These are phyloP conservation scores for Lentinula edodes DNA, from an alignment of 768 basidiomycete genomes.

Conservation along the genomic window DNA sequence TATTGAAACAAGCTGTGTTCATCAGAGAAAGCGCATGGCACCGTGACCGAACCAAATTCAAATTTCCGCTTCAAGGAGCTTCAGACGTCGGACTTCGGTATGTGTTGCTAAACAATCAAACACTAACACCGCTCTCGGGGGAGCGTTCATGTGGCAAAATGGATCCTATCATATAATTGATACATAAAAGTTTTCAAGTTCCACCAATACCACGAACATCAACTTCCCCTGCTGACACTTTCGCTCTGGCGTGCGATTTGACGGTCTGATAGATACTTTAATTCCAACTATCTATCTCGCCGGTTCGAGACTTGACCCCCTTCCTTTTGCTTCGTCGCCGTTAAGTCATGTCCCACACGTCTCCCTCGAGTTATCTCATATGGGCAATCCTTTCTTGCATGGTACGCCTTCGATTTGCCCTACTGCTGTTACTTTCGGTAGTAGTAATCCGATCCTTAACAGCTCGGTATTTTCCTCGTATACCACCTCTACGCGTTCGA, in stretches of 20 bases:
- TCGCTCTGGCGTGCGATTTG: background rate
- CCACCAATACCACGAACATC: background rate
- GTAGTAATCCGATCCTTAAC: background rate
- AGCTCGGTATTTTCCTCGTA: slow-evolving; percentile 61
- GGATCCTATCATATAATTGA: background rate
- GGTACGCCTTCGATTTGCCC: slow-evolving; percentile 30
- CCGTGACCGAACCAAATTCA: background rate
- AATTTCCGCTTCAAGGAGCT: background rate
- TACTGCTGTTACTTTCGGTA: background rate
- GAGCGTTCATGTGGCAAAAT: background rate
- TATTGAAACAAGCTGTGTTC: background rate
- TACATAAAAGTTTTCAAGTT: background rate
- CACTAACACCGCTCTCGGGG: background rate
- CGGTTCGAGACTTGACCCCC: slow-evolving; percentile 16
- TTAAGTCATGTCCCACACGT: slow-evolving; percentile 52
- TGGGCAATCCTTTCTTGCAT: slow-evolving; percentile 53
- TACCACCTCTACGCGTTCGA: slow-evolving; percentile 81
- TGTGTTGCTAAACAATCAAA: background rate
- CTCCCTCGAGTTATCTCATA: slow-evolving; percentile 54
- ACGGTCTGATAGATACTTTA: background rate
- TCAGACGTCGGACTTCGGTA: background rate
- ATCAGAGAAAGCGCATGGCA: background rate
- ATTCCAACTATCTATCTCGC: slow-evolving; percentile 11
- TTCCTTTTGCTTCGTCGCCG: slow-evolving; percentile 10
- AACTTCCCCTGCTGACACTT: background rate